These are phyloP conservation scores for Ustulina deusta DNA, from an alignment of 2,329 filamentous ascomycete species.

Conservation along the genomic window DNA sequence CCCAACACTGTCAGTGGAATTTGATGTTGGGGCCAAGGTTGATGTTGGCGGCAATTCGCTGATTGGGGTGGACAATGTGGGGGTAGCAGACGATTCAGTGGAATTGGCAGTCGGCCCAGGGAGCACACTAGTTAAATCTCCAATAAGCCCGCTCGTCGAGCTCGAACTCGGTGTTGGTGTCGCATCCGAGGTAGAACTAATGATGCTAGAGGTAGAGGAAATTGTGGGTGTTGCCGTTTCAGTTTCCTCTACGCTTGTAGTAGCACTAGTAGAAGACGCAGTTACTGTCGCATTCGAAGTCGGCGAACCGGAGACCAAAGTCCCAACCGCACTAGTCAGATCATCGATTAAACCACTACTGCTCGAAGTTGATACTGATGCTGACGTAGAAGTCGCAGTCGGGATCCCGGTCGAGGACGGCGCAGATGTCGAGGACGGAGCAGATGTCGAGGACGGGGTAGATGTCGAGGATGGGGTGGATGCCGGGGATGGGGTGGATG, in stretches of 20 bases:
- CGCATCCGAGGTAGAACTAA: conserved; percentile 15
- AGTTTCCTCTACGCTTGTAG: conserved; percentile 10
- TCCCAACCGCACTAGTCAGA: conserved; percentile 38
- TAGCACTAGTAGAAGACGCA: conserved; percentile 14
- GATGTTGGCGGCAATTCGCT: conserved; percentile 19
- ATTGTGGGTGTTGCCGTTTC: not conserved
- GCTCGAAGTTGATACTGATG: conserved; percentile 33
- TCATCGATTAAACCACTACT: conserved; percentile 43
- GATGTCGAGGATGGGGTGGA: conserved; percentile 34
- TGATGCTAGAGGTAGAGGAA: not conserved
- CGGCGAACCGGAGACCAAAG: conserved; percentile 22
- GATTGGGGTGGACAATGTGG: too few species aligned
- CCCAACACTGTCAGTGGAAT: not conserved
- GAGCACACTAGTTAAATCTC: conserved; percentile 27
- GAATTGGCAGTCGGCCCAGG: conserved; percentile 35
- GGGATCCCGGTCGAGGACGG: conserved; percentile 1
- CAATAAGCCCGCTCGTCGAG: conserved; percentile 21
- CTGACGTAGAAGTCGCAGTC: too few species aligned
- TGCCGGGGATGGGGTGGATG: conserved; percentile 27
- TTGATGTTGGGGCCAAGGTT: conserved; percentile 33
- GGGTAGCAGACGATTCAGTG: conserved; percentile 33
- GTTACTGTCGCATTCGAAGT: conserved; percentile 24
- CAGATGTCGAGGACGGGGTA: conserved; percentile 32
- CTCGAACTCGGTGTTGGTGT: conserved; percentile 29
- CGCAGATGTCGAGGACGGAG: conserved; percentile 8